Evolutionary conservation across 1,284 basidiomycete genomes (phyloP).

Genomic region (Megacollybia platyphylla): DNA sequence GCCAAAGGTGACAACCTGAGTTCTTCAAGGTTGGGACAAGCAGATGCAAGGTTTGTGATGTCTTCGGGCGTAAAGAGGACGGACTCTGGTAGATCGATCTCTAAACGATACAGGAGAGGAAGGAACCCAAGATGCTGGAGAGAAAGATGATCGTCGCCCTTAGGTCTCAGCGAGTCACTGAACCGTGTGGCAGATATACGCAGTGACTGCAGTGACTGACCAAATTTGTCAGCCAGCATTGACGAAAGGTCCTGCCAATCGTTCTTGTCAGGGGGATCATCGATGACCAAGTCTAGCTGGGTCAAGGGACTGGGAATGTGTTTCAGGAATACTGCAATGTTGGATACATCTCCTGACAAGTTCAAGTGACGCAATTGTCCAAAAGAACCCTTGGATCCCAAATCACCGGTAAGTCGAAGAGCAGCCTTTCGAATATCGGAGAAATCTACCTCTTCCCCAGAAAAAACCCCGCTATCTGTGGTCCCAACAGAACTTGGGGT

Average conservation of each 20-base stretch:
- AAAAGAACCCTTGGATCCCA: constrained; percentile 41
- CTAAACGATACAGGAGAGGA: constrained; percentile 40
- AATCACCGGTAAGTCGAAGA: constrained; percentile 42
- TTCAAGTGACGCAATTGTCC: constrained; percentile 43
- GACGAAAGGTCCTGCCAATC: constrained; percentile 62
- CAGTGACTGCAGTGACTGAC: constrained; percentile 42
- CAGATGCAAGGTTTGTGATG: constrained; percentile 38
- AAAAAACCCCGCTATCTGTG: constrained; percentile 65
- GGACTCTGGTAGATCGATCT: constrained; percentile 66
- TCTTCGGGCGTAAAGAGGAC: constrained; percentile 49
- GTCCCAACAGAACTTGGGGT: constrained; percentile 54
- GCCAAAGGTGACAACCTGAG: constrained; percentile 54
- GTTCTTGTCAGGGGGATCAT: constrained; percentile 57
- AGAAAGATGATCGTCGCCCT: constrained; percentile 47
- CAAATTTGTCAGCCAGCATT: constrained; percentile 49
- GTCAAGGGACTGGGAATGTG: constrained; percentile 48
- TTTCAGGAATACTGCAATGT: constrained; percentile 55
- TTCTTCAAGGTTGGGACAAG: constrained; percentile 54
- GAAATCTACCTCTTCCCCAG: constrained; percentile 61
- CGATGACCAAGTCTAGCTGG: constrained; percentile 58
- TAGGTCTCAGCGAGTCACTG: constrained; percentile 52
- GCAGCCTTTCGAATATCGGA: constrained; percentile 55
- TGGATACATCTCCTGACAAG: constrained; percentile 54
- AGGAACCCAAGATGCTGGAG: constrained; percentile 45
- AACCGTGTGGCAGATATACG: constrained; percentile 52